phyloP scores from a whole-genome alignment of 345 rosid genomes.

The Syzygium aqueum region DNA sequence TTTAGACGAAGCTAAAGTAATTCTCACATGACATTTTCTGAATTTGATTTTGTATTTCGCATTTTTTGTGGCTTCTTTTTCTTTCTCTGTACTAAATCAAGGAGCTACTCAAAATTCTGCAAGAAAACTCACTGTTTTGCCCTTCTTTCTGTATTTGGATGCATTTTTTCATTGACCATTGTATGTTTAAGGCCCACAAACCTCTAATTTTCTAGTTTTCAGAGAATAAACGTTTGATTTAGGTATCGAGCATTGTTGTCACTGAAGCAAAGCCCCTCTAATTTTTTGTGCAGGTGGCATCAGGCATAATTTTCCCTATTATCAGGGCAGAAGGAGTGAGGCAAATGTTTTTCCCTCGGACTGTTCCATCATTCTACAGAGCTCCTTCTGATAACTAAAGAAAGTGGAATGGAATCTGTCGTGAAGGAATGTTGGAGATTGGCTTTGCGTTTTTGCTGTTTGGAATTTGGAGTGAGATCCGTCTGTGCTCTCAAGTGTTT shows the following conservation, averaged over 20 bases:
- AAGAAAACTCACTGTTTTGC: neutral
- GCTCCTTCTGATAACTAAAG: neutral
- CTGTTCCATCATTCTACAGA: slow-evolving; percentile 5
- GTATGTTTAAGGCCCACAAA: neutral
- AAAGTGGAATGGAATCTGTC: neutral
- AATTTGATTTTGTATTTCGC: neutral
- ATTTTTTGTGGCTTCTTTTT: neutral
- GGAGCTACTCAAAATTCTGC: neutral
- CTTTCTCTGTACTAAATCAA: neutral
- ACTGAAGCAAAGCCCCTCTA: neutral
- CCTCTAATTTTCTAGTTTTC: neutral
- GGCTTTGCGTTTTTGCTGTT: neutral
- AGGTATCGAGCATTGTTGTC: neutral
- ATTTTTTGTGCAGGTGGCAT: slow-evolving; percentile 3
- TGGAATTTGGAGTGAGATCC: neutral
- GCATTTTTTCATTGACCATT: neutral
- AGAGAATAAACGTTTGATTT: neutral
- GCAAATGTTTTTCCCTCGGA: slow-evolving; percentile 9
- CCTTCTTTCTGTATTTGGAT: neutral
- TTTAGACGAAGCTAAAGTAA: neutral
- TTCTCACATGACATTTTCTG: neutral
- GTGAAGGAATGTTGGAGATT: neutral
- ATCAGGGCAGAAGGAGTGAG: slow-evolving; percentile 14
- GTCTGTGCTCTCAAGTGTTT: neutral
- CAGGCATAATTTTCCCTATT: slow-evolving; percentile 12